Base-by-base conservation (phyloP, 495 filamentous ascomycete species). In the Gamarada debralockiae region DNA sequence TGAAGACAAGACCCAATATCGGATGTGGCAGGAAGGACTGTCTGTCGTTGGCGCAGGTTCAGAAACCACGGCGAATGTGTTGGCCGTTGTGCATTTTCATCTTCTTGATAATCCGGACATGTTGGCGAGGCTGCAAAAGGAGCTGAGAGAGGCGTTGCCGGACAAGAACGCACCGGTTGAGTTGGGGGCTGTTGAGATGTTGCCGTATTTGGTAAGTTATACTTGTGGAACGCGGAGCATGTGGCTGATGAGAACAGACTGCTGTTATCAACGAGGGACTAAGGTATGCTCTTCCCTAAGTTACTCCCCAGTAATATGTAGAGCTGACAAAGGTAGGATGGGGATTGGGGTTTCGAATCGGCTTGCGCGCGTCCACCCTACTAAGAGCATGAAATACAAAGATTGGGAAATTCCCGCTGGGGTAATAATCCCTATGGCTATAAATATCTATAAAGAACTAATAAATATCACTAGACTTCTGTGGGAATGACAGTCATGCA, bases 401-500 rank as follows among this genome's bases (percentile, higher is more conserved):
- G 6, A 20, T 17, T 69, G 33, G 25, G 56, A 59, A 12, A 50
- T 61, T 34, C 59, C 60, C 1, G 44, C 56, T 10, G 62, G 71
- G 27, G 31, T 21, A 42, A n/a, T 7, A 7, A 34, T 34, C 31
- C n/a, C n/a, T 34, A 7, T n/a, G n/a, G 31, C 31, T 34, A 6
- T 15, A 6, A n/a, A 6, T 21, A 8, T 10, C 18, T 21, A 21
- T 12, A 6, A 57, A 21, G n/a, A 34, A 34, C 8, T 34, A 33
- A 15, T 21, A 15, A 29, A 15, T 45, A 14, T 21, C 18, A 5
- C 7, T 23, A 18, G 7, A 74, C 70, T 0, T 65, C 75, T 0
- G 64, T 82, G 18, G 70, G 68, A 40, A 75, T 75, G 63, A 70
- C 70, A 4, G 63, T 67, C n/a, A 69, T 70, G 48, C 70, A 74